A percentile compares a stretch with the other conserved stretches of the same genome.
These are phyloP conservation scores for Alternaria incomplexa DNA, from an alignment of 2,329 filamentous ascomycete species.

Conservation along the genomic window DNA sequence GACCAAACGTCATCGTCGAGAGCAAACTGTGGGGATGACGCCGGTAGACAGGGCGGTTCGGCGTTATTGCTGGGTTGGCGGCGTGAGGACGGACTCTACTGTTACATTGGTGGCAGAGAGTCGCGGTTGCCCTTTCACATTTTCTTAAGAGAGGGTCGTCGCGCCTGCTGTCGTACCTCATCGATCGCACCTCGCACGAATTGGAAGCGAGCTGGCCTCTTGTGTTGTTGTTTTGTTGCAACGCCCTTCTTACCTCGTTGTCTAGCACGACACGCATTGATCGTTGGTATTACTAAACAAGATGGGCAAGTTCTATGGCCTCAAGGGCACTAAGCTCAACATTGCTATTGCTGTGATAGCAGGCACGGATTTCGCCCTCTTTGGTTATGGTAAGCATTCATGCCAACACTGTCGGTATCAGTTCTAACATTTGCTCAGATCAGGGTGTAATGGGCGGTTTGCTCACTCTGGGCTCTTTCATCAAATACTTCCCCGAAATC, in stretches of 20 bases:
- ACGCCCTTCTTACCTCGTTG: not conserved
- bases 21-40: slow-evolving; percentile 15
- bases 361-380: slow-evolving; percentile 71
- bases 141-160: slow-evolving; percentile 8
- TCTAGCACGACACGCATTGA: not conserved
- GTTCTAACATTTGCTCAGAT: slow-evolving; percentile 25
- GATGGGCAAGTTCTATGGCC: slow-evolving; percentile 64
- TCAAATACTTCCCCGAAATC: slow-evolving; percentile 52
- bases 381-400: slow-evolving; percentile 63
- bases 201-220: not conserved
- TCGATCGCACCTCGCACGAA: not conserved
- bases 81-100: slow-evolving; percentile 6
- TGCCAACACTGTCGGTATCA: not conserved
- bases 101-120: slow-evolving; percentile 10
- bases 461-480: slow-evolving; percentile 70
- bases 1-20: slow-evolving; percentile 20
- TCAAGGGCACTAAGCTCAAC: slow-evolving; percentile 68
- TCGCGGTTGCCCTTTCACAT: not conserved
- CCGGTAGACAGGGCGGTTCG: slow-evolving; percentile 10
- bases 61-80: slow-evolving; percentile 4
- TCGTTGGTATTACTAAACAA: not conserved
- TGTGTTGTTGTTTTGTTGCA: not conserved
- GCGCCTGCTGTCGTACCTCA: not conserved
- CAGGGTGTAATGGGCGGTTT: slow-evolving; percentile 67
- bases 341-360: slow-evolving; percentile 74